Percentiles rank a stretch among this genome's conserved stretches.
These are phyloP conservation scores for Trichoderma sp. DNA, from an alignment of 2,329 filamentous ascomycete genomes.

Conservation along the genomic window DNA sequence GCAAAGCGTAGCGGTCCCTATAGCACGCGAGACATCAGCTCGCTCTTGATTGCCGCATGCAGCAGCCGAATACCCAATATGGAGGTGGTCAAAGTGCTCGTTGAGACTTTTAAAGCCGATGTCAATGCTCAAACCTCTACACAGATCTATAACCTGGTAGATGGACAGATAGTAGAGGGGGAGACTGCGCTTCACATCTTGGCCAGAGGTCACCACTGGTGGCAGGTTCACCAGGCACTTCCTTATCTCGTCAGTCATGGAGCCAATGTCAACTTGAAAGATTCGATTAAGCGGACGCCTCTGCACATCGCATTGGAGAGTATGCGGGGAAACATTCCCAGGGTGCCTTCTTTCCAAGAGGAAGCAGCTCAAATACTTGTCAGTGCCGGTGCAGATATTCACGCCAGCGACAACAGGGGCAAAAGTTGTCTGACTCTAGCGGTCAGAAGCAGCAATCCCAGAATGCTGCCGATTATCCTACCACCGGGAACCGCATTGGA, in stretches of 20 bases:
- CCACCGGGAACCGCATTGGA: neutral
- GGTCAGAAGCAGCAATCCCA: conserved; percentile 16
- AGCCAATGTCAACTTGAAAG: conserved; percentile 20
- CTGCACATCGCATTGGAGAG: conserved; percentile 21
- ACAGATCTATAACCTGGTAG: no score
- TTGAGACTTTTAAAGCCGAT: conserved; percentile 34
- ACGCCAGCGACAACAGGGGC: conserved; percentile 16
- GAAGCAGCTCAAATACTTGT: conserved; percentile 23
- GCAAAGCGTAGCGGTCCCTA: neutral
- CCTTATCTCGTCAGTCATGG: conserved; percentile 24
- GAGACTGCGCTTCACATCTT: conserved; percentile 19
- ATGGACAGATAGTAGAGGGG: neutral
- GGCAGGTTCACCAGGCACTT: conserved; percentile 26
- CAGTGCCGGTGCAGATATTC: conserved; percentile 24
- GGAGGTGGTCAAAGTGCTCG: conserved; percentile 33
- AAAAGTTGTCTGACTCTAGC: conserved; percentile 18
- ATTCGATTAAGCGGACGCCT: conserved; percentile 19
- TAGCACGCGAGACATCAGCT: conserved; percentile 17
- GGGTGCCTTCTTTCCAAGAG: conserved; percentile 10
- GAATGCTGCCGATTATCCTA: neutral
- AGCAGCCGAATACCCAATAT: conserved; percentile 33
- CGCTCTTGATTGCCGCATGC: conserved; percentile 30
- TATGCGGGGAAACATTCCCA: no score
- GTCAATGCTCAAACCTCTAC: conserved; percentile 19
- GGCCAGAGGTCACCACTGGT: conserved; percentile 22